A percentile compares a stretch with the other conserved stretches of the same genome.
Evolutionary conservation across 306 rosid genomes (phyloP).

Genomic region (Quercus berberidifolia): DNA sequence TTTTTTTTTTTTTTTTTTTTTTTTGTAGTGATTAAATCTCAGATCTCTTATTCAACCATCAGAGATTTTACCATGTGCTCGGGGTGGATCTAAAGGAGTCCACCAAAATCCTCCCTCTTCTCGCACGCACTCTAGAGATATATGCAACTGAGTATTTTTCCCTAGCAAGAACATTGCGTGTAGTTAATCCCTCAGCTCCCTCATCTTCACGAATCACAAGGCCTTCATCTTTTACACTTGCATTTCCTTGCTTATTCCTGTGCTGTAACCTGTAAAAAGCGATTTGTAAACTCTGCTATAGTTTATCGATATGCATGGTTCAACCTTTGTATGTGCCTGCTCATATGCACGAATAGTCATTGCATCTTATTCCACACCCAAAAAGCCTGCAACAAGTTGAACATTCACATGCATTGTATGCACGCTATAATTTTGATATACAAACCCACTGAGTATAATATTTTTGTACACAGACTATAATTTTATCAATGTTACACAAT

Average conservation of each 20-base stretch:
- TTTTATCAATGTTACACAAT: too few relatives aligned
- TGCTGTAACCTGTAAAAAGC: conserved; percentile 38
- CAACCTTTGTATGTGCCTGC: conserved; percentile 6
- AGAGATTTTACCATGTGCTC: too few relatives aligned
- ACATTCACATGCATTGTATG: neutral
- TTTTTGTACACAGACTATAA: too few relatives aligned
- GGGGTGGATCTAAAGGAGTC: too few relatives aligned
- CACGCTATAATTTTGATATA: too few relatives aligned
- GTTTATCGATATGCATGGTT: conserved; percentile 39
- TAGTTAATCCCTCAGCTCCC: conserved; percentile 49
- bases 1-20: too few relatives aligned
- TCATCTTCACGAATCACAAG: conserved; percentile 24
- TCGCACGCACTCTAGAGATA: neutral
- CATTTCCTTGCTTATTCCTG: conserved; percentile 45
- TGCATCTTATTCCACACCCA: conserved; percentile 56
- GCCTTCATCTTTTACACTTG: conserved; percentile 74
- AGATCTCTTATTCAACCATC: too few relatives aligned
- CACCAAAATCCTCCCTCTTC: too few relatives aligned
- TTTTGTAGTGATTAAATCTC: too few relatives aligned
- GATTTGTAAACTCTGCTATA: conserved; percentile 60
- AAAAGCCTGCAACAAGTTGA: conserved; percentile 71
- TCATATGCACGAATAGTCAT: conserved; percentile 7
- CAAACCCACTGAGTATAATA: too few relatives aligned
- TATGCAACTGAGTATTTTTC: conserved; percentile 47
- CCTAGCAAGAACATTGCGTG: conserved; percentile 57